Evolutionary conservation across 768 basidiomycete species (phyloP).

Genomic region (Amanita rubescens): DNA sequence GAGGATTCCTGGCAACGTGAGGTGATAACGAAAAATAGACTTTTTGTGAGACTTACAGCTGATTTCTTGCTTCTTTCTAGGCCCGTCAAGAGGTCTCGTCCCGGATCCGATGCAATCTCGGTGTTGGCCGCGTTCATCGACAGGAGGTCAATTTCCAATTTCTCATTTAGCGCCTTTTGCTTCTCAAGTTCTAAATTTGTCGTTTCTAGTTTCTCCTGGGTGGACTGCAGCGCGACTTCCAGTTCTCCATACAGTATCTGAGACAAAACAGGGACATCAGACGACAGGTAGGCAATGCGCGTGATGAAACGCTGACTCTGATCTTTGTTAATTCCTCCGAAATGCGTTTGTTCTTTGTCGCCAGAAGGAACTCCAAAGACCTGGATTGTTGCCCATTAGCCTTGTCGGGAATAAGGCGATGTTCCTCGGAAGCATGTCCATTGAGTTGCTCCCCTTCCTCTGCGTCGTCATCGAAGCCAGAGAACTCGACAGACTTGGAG

Average conservation of each 20-base stretch:
- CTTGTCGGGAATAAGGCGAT: constrained; percentile 82
- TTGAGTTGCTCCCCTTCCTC: constrained; percentile 44
- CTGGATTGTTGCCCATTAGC: constrained; percentile 68
- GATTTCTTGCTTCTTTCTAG: constrained; percentile 63
- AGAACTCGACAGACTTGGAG: constrained; percentile 88
- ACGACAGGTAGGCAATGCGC: neutral
- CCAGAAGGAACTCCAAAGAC: constrained; percentile 85
- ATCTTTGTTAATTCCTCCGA: constrained; percentile 90
- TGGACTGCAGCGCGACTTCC: constrained; percentile 53
- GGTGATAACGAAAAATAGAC: neutral
- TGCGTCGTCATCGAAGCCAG: constrained; percentile 74
- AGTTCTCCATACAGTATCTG: constrained; percentile 83
- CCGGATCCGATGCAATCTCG: constrained; percentile 24
- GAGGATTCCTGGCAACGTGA: constrained; percentile 21
- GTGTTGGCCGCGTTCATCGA: constrained; percentile 61
- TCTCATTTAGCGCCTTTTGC: constrained; percentile 77
- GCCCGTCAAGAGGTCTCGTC: constrained; percentile 57
- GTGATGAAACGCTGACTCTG: constrained; percentile 41
- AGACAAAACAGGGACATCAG: neutral
- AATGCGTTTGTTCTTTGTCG: constrained; percentile 89
- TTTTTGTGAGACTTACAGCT: constrained; percentile 24
- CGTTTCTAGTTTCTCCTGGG: constrained; percentile 49
- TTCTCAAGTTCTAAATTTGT: constrained; percentile 65
- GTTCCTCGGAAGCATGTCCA: constrained; percentile 43
- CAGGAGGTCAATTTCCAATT: constrained; percentile 85